These are phyloP conservation scores for Lachnellula cervina DNA, from an alignment of 2,329 filamentous ascomycete species.

Conservation along the genomic window DNA sequence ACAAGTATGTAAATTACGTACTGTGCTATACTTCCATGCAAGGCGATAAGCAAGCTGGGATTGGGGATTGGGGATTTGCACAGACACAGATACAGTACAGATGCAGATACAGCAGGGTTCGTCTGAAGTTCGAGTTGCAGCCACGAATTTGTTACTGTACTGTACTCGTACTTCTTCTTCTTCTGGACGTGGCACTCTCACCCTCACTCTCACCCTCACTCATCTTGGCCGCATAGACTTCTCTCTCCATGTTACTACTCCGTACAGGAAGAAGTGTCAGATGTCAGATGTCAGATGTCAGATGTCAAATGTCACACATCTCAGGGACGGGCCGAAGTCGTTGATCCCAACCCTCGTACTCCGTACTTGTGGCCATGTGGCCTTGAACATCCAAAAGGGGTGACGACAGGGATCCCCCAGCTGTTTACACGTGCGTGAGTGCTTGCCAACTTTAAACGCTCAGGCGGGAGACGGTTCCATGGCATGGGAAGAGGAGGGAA, in stretches of 20 bases:
- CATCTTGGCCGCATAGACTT: background rate
- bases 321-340: background rate
- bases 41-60: constrained; percentile 1
- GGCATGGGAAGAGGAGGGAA: background rate
- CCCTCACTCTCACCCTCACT: background rate
- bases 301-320: background rate
- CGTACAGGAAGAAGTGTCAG: too few relatives aligned
- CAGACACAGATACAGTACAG: background rate
- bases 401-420: background rate
- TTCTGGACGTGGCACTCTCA: too few relatives aligned
- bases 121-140: background rate
- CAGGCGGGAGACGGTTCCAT: background rate
- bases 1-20: background rate
- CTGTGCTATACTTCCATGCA: background rate
- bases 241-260: background rate
- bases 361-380: background rate
- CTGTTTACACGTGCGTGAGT: background rate
- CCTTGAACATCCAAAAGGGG: background rate
- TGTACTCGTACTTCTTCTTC: too few relatives aligned
- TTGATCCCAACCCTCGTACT: background rate
- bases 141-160: too few relatives aligned
- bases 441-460: background rate
- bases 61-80: background rate
- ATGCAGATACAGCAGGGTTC: background rate
- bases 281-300: background rate